These are phyloP conservation scores for Byssothecium circinans DNA, from an alignment of 2,329 filamentous ascomycete species.

Conservation along the genomic window DNA sequence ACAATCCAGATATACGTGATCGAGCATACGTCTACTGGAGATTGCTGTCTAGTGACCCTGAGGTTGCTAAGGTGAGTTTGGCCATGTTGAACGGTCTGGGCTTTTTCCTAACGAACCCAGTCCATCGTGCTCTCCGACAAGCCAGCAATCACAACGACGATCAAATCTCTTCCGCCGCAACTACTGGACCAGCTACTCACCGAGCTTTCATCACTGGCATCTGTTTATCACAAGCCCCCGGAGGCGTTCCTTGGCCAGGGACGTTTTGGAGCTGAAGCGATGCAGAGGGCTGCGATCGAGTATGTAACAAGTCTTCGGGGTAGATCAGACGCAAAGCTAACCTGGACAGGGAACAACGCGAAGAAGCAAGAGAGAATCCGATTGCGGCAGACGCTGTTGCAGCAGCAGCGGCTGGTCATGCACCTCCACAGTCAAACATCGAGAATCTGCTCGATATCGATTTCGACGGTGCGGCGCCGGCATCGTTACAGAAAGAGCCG, in stretches of 20 bases:
- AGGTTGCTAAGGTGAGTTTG: constrained; percentile 74
- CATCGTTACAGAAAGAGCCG: constrained; percentile 73
- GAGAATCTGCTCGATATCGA: constrained; percentile 97
- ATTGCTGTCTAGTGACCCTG: constrained; percentile 85
- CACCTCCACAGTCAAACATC: constrained; percentile 70
- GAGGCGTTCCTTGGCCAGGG: constrained; percentile 98
- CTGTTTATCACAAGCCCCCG: constrained; percentile 97
- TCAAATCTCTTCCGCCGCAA: constrained; percentile 80
- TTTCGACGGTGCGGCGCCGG: constrained; percentile 89
- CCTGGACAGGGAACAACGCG: constrained; percentile 71
- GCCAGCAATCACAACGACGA: constrained; percentile 90
- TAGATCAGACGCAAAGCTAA: constrained; percentile 14
- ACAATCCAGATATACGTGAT: constrained; percentile 96
- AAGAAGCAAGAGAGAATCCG: constrained; percentile 91
- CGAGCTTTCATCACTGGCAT: constrained; percentile 91
- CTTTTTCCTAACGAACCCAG: constrained; percentile 42
- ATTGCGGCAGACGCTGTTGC: constrained; percentile 82
- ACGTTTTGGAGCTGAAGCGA: constrained; percentile 87
- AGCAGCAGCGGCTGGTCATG: constrained; percentile 60
- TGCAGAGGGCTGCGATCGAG: constrained; percentile 94
- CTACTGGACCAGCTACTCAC: constrained; percentile 87
- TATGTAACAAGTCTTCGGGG: constrained; percentile 37
- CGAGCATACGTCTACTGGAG: constrained; percentile 99
- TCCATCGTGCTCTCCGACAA: constrained; percentile 92
- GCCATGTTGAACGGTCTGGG: neutral